phyloP scores from a whole-genome alignment of 2,329 filamentous ascomycete species.

The Blastomyces emzantsi region DNA sequence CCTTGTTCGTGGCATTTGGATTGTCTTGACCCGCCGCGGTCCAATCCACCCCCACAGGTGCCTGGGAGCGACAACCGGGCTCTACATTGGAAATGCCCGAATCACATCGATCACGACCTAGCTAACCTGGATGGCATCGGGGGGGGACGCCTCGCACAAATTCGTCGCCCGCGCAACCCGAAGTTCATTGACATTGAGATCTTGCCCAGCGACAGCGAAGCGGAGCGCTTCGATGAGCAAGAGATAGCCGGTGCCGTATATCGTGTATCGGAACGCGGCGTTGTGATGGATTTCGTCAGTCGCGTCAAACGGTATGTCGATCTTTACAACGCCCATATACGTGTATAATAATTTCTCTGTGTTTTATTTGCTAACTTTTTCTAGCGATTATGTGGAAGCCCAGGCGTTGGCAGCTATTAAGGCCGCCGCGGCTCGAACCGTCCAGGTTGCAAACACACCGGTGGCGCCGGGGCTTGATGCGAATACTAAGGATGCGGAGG shows the following conservation, averaged over 20 bases:
- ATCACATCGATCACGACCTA: conserved; percentile 72
- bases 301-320: conserved; percentile 42
- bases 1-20: conserved; percentile 81
- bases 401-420: conserved; percentile 6
- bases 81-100: conserved; percentile 76
- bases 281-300: conserved; percentile 64
- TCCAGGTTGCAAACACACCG: background rate
- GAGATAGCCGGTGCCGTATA: conserved; percentile 57
- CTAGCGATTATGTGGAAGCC: conserved; percentile 11
- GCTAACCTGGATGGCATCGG: conserved; percentile 47
- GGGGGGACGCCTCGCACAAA: conserved; percentile 27
- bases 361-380: background rate
- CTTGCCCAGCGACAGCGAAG: conserved; percentile 48
- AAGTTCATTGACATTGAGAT: conserved; percentile 62
- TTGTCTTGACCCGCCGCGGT: conserved; percentile 75
- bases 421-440: background rate
- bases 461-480: background rate
- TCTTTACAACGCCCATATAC: background rate
- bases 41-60: conserved; percentile 59
- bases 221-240: conserved; percentile 48
- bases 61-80: conserved; percentile 46
- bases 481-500: conserved; percentile 7
- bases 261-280: conserved; percentile 53
- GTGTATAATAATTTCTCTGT: background rate
- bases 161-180: conserved; percentile 28